These are phyloP conservation scores for Wickerhamomyces sp. DNA, from an alignment of 1,139 yeast genomes.

Conservation along the genomic window DNA sequence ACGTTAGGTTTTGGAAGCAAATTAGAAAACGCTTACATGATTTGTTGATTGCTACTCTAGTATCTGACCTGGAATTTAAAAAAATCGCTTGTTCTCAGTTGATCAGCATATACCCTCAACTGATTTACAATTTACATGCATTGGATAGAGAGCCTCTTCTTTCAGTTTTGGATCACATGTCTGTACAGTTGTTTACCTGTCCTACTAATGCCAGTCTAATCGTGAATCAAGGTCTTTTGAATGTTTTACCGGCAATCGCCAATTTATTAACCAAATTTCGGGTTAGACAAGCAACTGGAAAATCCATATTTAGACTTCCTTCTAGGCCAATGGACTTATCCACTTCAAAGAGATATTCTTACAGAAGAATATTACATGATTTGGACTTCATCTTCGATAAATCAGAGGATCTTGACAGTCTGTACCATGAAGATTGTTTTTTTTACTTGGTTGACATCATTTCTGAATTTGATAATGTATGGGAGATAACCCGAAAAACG, in stretches of 20 bases:
- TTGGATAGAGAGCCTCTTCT: conserved; percentile 65
- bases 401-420: conserved; percentile 23
- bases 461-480: conserved; percentile 53
- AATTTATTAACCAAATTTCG: conserved; percentile 36
- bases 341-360: conserved; percentile 24
- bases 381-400: conserved; percentile 42
- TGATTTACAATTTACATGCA: conserved; percentile 42
- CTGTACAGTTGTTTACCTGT: conserved; percentile 62
- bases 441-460: conserved; percentile 38
- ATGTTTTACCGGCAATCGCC: conserved; percentile 44
- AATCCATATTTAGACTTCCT: conserved; percentile 33
- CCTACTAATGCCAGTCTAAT: conserved; percentile 49
- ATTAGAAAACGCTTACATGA: conserved; percentile 44
- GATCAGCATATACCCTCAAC: conserved; percentile 50
- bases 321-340: conserved; percentile 59
- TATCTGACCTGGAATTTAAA: conserved; percentile 45
- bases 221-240: conserved; percentile 33
- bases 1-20: conserved; percentile 49
- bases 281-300: conserved; percentile 49
- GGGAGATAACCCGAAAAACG: conserved; percentile 49
- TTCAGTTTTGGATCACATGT: conserved; percentile 47
- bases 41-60: conserved; percentile 48
- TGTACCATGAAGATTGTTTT: conserved; percentile 33
- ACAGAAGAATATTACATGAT: conserved; percentile 58
- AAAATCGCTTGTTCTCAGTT: conserved; percentile 47